Evolutionary conservation across 1,284 basidiomycete genomes (phyloP), one percentile per base, ranked within the genome.

Genomic region (Apiotrichum akiyoshidainum): DNA sequence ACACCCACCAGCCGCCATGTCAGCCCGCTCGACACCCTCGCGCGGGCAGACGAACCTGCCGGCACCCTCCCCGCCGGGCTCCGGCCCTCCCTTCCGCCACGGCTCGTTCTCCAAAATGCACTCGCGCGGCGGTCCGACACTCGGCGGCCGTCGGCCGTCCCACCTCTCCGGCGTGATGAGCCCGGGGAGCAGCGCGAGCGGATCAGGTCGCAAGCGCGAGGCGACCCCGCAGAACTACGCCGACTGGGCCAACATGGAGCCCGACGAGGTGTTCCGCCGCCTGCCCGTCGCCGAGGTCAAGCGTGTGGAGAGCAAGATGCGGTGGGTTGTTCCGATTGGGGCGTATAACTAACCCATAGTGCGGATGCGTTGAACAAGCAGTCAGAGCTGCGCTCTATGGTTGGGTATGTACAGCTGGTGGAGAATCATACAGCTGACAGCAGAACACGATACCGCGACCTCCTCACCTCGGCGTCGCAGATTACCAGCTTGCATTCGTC

Each of bases 361-460:
- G 80, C 83, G n/a, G 89, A 93, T 75, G 92, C 92, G 2, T 85
- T 92, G 71, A 87, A 87, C 52, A 95, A 95, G 77, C 89, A 92
- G 71, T 88, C 92, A 68, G 93, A 97, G 73, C 83, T 96, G 46
- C 82, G 92, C 65, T 82, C 89, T 33, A 97, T 95, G 92, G 93
- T 97, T 75, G 92, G 91, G 91, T 94, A 78, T 83, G 90, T 86
- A 58, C 5, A 26, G 2, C 7, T 11, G 40, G n/a, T n/a, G n/a
- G n/a, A n/a, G n/a, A n/a, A n/a, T n/a, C n/a, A n/a, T n/a, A n/a
- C n/a, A n/a, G 40, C 57, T 57, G 52, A 49, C 47, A 5, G 10
- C 77, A 93, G 92, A 76, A 92, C 95, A 82, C 86, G 92, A 63
- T 96, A 97, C 78, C 87, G 93, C 52, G 93, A 97, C 76, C 83